phyloP scores from a whole-genome alignment of 768 basidiomycete species.

The Mrakia hoshinonis region DNA sequence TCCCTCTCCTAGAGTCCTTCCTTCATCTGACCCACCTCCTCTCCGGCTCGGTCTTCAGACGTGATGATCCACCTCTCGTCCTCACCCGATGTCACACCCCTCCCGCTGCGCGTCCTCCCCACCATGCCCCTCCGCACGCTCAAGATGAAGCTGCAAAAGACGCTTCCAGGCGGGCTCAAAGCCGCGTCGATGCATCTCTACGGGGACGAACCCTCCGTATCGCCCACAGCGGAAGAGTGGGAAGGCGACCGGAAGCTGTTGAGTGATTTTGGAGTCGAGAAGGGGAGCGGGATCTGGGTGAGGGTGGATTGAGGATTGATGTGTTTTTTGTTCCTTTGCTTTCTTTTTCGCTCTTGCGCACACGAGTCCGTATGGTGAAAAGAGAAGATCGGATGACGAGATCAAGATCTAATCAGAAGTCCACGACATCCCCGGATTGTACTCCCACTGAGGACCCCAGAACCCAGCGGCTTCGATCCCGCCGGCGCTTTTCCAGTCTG shows the following conservation, averaged over 20 bases:
- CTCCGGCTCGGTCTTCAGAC: neutral
- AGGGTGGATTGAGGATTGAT: neutral
- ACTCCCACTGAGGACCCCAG: conserved; percentile 38
- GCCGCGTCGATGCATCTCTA: neutral
- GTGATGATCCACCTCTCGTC: neutral
- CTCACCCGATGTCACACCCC: neutral
- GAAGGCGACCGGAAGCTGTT: neutral
- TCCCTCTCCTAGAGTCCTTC: neutral
- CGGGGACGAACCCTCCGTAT: neutral
- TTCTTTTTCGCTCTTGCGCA: too few species aligned
- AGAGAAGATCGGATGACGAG: too few species aligned
- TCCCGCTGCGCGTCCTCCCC: conserved; percentile 11
- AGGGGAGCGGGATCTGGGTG: neutral
- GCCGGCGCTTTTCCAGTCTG: conserved; percentile 58
- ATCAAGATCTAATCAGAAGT: too few species aligned
- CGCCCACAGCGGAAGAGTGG: neutral
- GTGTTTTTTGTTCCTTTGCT: too few species aligned
- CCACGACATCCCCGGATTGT: too few species aligned
- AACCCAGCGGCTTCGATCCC: conserved; percentile 71
- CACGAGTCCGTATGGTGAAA: too few species aligned
- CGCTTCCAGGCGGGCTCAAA: neutral
- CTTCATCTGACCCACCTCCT: neutral
- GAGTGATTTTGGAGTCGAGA: conserved; percentile 5
- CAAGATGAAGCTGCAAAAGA: conserved; percentile 20
- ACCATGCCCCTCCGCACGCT: conserved; percentile 17